phyloP scores from a whole-genome alignment of 192 early-diverging fungal species.

The Mortierella hygrophila region DNA sequence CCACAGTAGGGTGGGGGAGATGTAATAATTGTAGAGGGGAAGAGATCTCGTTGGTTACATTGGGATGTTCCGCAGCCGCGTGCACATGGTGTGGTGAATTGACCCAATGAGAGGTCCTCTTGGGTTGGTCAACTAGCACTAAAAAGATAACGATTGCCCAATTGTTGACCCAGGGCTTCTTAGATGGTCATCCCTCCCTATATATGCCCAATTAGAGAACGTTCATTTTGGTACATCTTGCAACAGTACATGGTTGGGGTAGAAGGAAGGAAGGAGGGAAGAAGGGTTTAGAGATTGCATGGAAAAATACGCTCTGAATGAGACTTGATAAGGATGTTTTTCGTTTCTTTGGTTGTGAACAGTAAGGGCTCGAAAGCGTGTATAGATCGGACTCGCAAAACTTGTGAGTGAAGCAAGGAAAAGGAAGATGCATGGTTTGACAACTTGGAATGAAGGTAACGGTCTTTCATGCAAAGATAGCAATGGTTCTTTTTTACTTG shows the following conservation, averaged over 20 bases:
- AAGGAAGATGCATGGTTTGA: background rate
- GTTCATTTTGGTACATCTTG: background rate
- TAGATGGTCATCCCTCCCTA: background rate
- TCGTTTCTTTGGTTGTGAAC: background rate
- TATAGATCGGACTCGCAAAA: background rate
- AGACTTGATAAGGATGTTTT: constrained; percentile 5
- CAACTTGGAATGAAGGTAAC: background rate
- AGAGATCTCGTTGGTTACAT: background rate
- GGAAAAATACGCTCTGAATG: background rate
- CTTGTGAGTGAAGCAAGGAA: background rate
- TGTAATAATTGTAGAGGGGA: background rate
- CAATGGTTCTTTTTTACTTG: background rate
- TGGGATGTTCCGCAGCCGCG: background rate
- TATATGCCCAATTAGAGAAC: background rate
- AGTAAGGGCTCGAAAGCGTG: background rate
- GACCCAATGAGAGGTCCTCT: background rate
- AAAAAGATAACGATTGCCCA: background rate
- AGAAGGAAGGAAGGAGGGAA: background rate
- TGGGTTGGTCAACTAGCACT: too few relatives aligned
- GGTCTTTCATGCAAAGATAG: background rate
- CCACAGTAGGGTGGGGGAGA: background rate
- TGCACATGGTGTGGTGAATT: background rate
- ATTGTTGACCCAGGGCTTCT: background rate
- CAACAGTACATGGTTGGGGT: background rate
- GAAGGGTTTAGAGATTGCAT: background rate